Evolutionary conservation across 768 basidiomycete species (phyloP), one percentile per base, ranked within the genome.

Genomic region (Rubroboletus satanas): DNA sequence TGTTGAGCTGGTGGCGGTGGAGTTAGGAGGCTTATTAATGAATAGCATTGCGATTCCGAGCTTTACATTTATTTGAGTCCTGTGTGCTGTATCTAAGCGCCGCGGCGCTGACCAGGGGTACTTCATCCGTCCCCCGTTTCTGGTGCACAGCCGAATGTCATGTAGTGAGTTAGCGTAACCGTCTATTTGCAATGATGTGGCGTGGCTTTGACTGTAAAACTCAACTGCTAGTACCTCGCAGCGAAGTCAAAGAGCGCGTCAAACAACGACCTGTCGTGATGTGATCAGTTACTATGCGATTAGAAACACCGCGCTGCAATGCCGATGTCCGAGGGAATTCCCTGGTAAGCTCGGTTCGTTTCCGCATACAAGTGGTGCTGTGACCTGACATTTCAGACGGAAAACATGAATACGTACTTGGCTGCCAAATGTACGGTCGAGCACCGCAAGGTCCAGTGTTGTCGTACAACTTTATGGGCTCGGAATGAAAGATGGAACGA

Each of bases 91-190:
- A 29, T 21, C 31, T 35, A 18, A 46, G 41, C 26, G 26, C 26
- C 26, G 44, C 14, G 31, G 31, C 43, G 43, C 10, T 28, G 8
- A 29, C 28, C 21, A 47, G 37, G n/a, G 8, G 50, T 51, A 52
- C 14, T 54, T 35, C 39, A 29, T 54, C 48, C 32, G 53, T 43
- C 38, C 55, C 55, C 56, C 18, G 29, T 56, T 56, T 56, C 52
- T 7, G 17, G 14, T 26, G 15, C 42, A 38, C 42, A 35, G 41
- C 28, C 29, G 15, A 6, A 21, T 21, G 21, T 21, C 12, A 4
- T 18, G 35, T 15, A 14, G 14, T 15, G 33, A 15, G 35, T 36
- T 8, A 8, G 17, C n/a, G 36, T 10, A n/a, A 43, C 37, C 37
- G 14, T 15, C 28, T 18, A 18, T 44, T 29, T 15, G 9, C 4